Conservation (phyloP, 805 yeast genomes). For the Zygosaccharomyces pseudorouxii region DNA sequence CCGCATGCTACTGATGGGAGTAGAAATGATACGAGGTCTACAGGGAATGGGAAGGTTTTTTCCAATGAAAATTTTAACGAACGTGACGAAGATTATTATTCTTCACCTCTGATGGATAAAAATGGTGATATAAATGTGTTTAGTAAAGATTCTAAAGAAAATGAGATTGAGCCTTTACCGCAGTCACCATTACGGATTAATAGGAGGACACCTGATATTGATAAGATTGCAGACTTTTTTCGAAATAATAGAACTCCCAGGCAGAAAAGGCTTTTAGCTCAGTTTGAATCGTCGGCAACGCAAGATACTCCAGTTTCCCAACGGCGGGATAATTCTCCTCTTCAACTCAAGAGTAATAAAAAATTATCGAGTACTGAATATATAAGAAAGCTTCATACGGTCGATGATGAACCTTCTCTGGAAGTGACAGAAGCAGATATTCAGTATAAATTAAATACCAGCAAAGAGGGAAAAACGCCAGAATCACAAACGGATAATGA, state of each 20-base stretch:
- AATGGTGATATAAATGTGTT: background rate
- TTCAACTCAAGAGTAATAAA: background rate
- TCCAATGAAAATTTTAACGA: slow-evolving; percentile 5
- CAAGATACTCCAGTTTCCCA: slow-evolving; percentile 21
- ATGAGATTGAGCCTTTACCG: background rate
- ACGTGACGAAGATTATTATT: background rate
- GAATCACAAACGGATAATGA: background rate
- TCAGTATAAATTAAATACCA: background rate
- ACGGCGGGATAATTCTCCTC: slow-evolving; percentile 4
- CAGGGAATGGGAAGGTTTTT: background rate
- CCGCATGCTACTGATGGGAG: background rate
- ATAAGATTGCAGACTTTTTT: slow-evolving; percentile 25
- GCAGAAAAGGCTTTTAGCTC: slow-evolving; percentile 11
- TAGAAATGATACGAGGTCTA: slow-evolving; percentile 7
- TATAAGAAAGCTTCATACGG: background rate
- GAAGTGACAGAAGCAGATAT: slow-evolving; percentile 5
- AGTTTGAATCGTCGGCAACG: slow-evolving; percentile 12
- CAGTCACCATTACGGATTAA: slow-evolving; percentile 11
- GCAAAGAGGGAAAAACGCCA: background rate
- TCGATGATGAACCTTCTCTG: background rate
- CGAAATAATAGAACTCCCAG: slow-evolving; percentile 18
- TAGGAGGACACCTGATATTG: slow-evolving; percentile 28
- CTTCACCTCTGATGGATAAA: background rate
- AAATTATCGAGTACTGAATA: slow-evolving; percentile 6
- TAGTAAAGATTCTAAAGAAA: background rate